phyloP scores from a whole-genome alignment of 2,329 filamentous ascomycete species.

The Diaporthe batatas region DNA sequence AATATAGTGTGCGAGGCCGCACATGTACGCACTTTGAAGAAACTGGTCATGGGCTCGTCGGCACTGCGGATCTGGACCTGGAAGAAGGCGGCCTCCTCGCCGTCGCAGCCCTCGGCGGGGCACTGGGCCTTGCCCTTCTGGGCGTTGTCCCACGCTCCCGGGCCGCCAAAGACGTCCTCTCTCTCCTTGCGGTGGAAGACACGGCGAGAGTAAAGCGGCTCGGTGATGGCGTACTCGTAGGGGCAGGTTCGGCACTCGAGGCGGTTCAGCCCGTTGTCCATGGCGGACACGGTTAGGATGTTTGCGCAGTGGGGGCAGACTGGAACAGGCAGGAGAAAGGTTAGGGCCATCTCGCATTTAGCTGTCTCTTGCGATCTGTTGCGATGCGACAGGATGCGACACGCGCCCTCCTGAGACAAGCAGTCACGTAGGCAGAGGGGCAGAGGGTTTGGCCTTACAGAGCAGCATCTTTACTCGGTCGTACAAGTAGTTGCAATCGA shows the following conservation, averaged over 20 bases:
- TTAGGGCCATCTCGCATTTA: slow-evolving; percentile 39
- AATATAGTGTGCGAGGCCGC: slow-evolving; percentile 43
- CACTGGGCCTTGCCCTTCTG: slow-evolving; percentile 89
- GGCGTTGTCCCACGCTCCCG: slow-evolving; percentile 90
- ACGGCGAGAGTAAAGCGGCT: slow-evolving; percentile 84
- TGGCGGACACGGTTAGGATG: slow-evolving; percentile 79
- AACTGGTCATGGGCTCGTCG: slow-evolving; percentile 98
- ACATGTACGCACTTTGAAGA: slow-evolving; percentile 77
- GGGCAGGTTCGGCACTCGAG: slow-evolving; percentile 97
- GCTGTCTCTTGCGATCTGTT: not conserved
- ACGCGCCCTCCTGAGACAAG: slow-evolving; percentile 1
- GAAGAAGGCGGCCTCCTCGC: slow-evolving; percentile 90
- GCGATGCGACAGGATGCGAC: not conserved
- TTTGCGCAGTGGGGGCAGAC: slow-evolving; percentile 90
- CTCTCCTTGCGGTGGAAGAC: slow-evolving; percentile 89
- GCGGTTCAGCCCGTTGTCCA: slow-evolving; percentile 75
- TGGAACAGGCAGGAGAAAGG: slow-evolving; percentile 48
- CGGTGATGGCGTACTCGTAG: slow-evolving; percentile 86
- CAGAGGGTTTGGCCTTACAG: slow-evolving; percentile 61
- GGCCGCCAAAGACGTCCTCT: slow-evolving; percentile 90
- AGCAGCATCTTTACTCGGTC: slow-evolving; percentile 68
- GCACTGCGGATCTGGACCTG: slow-evolving; percentile 98
- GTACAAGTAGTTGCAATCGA: slow-evolving; percentile 16
- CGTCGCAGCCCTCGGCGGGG: slow-evolving; percentile 82
- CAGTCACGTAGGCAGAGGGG: slow-evolving; percentile 35